Evolutionary conservation across 2,329 filamentous ascomycete species (phyloP).

Genomic region (Cordyceps militaris): DNA sequence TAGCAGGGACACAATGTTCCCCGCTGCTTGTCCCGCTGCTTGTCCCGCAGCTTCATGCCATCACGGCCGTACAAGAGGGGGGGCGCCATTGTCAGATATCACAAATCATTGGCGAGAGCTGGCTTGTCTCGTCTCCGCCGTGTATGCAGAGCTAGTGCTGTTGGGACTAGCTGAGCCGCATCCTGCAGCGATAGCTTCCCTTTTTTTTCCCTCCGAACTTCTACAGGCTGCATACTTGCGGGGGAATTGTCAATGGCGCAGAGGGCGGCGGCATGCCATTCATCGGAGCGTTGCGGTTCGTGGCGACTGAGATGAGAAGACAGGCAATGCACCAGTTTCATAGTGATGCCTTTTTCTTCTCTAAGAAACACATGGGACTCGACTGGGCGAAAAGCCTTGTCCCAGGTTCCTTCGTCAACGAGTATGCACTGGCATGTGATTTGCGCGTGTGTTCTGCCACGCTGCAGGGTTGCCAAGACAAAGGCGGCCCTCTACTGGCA

Average conservation of each 20-base stretch:
- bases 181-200: neutral
- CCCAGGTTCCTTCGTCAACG: neutral
- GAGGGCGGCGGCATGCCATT: neutral
- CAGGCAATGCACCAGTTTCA: too few relatives aligned
- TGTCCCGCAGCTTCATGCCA: too few relatives aligned
- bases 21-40: neutral
- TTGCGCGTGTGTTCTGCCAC: too few relatives aligned
- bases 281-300: neutral
- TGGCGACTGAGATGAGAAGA: too few relatives aligned
- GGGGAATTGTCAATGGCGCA: neutral
- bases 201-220: neutral
- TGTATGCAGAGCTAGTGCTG: neutral
- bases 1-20: neutral
- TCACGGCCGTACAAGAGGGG: neutral
- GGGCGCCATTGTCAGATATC: slow-evolving; percentile 1
- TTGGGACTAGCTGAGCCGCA: neutral
- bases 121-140: neutral
- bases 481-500: too few relatives aligned
- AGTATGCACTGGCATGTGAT: neutral
- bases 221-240: neutral
- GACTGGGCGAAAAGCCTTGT: too few relatives aligned
- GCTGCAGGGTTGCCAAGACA: too few relatives aligned
- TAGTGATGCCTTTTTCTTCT: too few relatives aligned
- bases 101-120: neutral
- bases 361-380: too few relatives aligned